phyloP scores from a whole-genome alignment of 257 asterid genomes.

The Anisodus acutangulus region DNA sequence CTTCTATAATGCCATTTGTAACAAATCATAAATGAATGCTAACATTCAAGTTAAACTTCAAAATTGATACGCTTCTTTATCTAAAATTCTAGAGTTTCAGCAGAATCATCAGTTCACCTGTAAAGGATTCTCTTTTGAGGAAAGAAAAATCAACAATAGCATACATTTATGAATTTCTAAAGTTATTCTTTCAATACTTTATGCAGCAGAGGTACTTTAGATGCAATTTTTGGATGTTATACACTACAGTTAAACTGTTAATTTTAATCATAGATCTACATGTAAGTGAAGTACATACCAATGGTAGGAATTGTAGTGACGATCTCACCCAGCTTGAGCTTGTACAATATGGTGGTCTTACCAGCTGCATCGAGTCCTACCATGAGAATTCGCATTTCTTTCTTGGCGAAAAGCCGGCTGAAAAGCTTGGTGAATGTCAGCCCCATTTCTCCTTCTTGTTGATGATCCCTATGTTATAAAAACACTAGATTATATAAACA shows the following conservation, averaged over 20 bases:
- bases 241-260: background rate
- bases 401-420: slow-evolving; percentile 28
- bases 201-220: background rate
- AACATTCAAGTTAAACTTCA: slow-evolving; percentile 3
- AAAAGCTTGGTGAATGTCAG: slow-evolving; percentile 27
- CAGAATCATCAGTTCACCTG: background rate
- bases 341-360: slow-evolving; percentile 28
- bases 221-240: background rate
- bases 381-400: slow-evolving; percentile 28
- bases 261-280: background rate
- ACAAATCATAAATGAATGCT: background rate
- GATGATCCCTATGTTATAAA: background rate
- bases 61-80: background rate
- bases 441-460: slow-evolving; percentile 18
- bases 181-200: slow-evolving; percentile 1
- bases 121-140: background rate
- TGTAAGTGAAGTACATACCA: slow-evolving; percentile 26
- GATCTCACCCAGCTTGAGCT: slow-evolving; percentile 25
- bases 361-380: slow-evolving; percentile 23
- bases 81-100: background rate
- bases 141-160: background rate
- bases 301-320: slow-evolving; percentile 24
- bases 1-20: background rate
- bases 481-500: background rate
- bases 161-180: background rate